A percentile compares a stretch with the other conserved stretches of the same genome.
These are phyloP conservation scores for Cynanchum wilfordii DNA, from an alignment of 257 asterid genomes.

Conservation along the genomic window DNA sequence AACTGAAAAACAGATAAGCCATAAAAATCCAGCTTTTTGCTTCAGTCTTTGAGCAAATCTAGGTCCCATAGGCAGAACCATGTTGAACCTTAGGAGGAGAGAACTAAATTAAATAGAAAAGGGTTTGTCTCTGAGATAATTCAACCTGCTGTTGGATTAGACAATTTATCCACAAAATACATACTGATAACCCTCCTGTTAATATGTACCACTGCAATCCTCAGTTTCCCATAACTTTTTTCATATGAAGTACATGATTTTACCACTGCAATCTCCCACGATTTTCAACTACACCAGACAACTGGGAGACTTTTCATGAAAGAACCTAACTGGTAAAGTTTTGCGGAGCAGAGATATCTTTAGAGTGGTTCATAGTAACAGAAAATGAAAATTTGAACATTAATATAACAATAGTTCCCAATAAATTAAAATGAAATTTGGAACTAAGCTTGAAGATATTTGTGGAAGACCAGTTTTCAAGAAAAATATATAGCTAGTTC, in stretches of 20 bases:
- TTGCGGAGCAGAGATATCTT: not conserved
- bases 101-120: not conserved
- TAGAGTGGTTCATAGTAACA: not conserved
- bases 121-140: not conserved
- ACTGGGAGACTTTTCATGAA: not conserved
- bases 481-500: not conserved
- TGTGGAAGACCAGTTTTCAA: not conserved
- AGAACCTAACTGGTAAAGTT: not conserved
- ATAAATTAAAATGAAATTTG: not conserved
- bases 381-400: not conserved
- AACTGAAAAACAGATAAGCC: not conserved
- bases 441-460: not conserved
- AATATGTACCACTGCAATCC: not conserved
- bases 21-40: not conserved
- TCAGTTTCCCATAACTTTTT: no score
- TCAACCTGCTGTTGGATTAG: not conserved
- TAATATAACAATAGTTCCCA: not conserved
- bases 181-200: not conserved
- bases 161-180: not conserved
- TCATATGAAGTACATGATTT: not conserved
- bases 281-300: not conserved
- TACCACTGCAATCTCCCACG: not conserved
- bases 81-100: not conserved
- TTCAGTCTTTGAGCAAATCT: not conserved
- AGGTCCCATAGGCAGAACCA: not conserved